Base-by-base conservation (phyloP, 192 early-diverging fungal genomes). In the Linderina pennispora region DNA sequence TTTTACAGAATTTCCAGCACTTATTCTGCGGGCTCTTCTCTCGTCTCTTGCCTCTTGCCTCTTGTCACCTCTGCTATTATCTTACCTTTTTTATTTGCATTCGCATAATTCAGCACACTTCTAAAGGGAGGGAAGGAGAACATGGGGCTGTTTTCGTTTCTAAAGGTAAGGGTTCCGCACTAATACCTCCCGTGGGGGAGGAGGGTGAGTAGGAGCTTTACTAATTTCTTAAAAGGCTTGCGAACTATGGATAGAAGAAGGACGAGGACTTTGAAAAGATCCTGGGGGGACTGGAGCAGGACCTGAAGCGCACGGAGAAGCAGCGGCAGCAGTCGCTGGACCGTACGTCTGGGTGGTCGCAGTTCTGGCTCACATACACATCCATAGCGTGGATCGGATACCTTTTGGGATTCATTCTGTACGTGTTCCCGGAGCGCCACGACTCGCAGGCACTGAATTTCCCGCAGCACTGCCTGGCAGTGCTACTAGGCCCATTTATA, bases 191-290 rank as follows among this genome's bases (percentile, higher is more conserved):
- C n/a, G n/a, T n/a, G n/a, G n/a, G 4, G n/a, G n/a, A n/a, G n/a
- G n/a, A n/a, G n/a, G n/a, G n/a, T n/a, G n/a, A n/a, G n/a, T n/a
- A n/a, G n/a, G n/a, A n/a, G n/a, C n/a, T n/a, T n/a, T n/a, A n/a
- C n/a, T n/a, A n/a, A n/a, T n/a, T n/a, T n/a, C n/a, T n/a, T n/a
- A n/a, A n/a, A n/a, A n/a, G n/a, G n/a, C n/a, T n/a, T n/a, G n/a
- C n/a, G n/a, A n/a, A n/a, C n/a, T n/a, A n/a, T n/a, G n/a, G n/a
- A n/a, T 1, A 36, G 3, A 57, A 66, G 64, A 66, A 47, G 50
- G 56, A 72, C 26, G 57, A 64, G n/a, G 65, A 83, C 54, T 84
- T 66, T 48, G 82, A 86, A 60, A 55, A 80, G 45, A 61, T 80
- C 21, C 68, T 87, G n/a, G 66, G 73, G 13, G 58, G 57, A 0